phyloP scores from a whole-genome alignment of 371 early-diverging fungal species.

The Lichtheimia ramosa region DNA sequence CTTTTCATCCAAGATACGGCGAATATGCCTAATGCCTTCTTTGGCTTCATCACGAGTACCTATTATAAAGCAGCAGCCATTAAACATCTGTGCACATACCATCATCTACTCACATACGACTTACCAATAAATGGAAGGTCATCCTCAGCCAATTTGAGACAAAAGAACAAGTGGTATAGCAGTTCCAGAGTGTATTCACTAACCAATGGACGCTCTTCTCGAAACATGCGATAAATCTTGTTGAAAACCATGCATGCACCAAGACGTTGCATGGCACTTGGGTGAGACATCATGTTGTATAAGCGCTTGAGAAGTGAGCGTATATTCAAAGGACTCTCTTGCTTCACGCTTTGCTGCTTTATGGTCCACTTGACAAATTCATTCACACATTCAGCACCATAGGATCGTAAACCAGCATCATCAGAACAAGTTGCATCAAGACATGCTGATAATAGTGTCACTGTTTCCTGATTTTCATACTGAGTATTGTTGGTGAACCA shows the following conservation, averaged over 20 bases:
- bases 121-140: constrained; percentile 63
- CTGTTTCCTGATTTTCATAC: constrained; percentile 76
- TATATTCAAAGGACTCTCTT: constrained; percentile 60
- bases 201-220: constrained; percentile 63
- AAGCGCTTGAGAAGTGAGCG: constrained; percentile 69
- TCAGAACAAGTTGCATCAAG: constrained; percentile 65
- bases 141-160: constrained; percentile 61
- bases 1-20: constrained; percentile 59
- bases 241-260: constrained; percentile 75
- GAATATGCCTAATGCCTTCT: constrained; percentile 58
- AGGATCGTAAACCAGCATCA: constrained; percentile 66
- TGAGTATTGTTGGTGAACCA: constrained; percentile 78
- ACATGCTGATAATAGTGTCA: constrained; percentile 66
- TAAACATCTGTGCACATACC: neutral
- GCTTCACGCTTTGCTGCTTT: constrained; percentile 58
- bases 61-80: neutral
- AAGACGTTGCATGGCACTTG: constrained; percentile 64
- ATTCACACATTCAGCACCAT: constrained; percentile 71
- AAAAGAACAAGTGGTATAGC: constrained; percentile 65
- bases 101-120: neutral
- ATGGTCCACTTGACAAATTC: constrained; percentile 80
- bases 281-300: constrained; percentile 62
- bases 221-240: constrained; percentile 65
- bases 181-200: constrained; percentile 70
- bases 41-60: constrained; percentile 59